Conservation (phyloP, 2,329 filamentous ascomycete species). For the Madurella mycetomatis region DNA sequence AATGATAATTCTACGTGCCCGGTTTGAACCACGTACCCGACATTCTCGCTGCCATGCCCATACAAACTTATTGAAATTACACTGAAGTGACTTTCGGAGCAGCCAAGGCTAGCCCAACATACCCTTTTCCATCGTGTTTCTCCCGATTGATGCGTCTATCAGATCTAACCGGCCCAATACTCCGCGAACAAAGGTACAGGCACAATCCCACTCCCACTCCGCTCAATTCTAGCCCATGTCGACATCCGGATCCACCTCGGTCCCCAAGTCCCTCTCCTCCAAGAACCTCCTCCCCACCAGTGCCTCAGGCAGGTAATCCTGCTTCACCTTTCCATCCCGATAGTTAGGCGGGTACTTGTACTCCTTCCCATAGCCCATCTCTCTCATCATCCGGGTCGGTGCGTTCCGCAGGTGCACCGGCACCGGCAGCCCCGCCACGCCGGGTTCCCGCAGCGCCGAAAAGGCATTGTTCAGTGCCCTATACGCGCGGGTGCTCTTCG, state of each 20-base stretch:
- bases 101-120: too few relatives aligned
- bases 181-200: too few relatives aligned
- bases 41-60: too few relatives aligned
- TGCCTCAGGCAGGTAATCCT: conserved; percentile 84
- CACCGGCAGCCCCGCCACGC: conserved; percentile 74
- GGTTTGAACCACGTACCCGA: too few relatives aligned
- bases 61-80: too few relatives aligned
- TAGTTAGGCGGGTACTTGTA: conserved; percentile 98
- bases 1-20: too few relatives aligned
- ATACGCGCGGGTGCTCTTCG: conserved; percentile 85
- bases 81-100: too few relatives aligned
- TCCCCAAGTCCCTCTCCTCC: conserved; percentile 75
- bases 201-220: too few relatives aligned
- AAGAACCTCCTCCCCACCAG: conserved; percentile 69
- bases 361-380: conserved; percentile 81
- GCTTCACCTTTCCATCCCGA: conserved; percentile 70
- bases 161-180: too few relatives aligned
- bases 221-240: conserved; percentile 31
- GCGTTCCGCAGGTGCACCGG: conserved; percentile 88
- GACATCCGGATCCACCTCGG: conserved; percentile 68
- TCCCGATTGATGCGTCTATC: too few relatives aligned
- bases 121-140: too few relatives aligned
- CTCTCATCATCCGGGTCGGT: conserved; percentile 87
- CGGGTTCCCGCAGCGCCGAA: conserved; percentile 74
- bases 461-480: conserved; percentile 76